A percentile compares a stretch with the other conserved stretches of the same genome.
Conservation (phyloP, 805 yeast genomes). For the Wickerhamomyces pijperi region DNA sequence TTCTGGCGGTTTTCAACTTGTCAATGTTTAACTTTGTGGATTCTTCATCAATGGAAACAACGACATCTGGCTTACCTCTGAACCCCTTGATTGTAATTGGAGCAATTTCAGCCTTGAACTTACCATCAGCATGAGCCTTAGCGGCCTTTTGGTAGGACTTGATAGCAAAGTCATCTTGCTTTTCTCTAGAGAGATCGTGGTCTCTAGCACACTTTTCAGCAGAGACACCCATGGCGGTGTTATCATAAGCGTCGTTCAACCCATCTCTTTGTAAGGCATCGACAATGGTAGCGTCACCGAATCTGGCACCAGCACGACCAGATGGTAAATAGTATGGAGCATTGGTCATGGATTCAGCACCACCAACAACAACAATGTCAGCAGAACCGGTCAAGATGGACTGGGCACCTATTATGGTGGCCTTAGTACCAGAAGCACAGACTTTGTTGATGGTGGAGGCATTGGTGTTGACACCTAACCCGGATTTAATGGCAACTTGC, state of each 20-base stretch:
- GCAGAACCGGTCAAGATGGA: constrained; percentile 80
- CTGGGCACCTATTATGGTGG: constrained; percentile 86
- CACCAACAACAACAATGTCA: constrained; percentile 92
- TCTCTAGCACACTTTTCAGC: constrained; percentile 95
- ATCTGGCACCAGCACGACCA: constrained; percentile 83
- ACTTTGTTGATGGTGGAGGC: constrained; percentile 94
- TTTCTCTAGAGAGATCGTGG: constrained; percentile 65
- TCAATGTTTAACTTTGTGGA: constrained; percentile 62
- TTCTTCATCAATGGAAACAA: constrained; percentile 78
- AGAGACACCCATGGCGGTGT: constrained; percentile 88
- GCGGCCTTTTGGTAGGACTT: constrained; percentile 79
- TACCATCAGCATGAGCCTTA: constrained; percentile 68
- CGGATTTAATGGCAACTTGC: constrained; percentile 90
- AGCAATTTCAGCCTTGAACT: constrained; percentile 71
- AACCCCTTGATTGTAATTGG: constrained; percentile 83
- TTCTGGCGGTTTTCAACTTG: constrained; percentile 72
- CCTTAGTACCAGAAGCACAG: constrained; percentile 93
- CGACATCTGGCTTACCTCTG: constrained; percentile 81
- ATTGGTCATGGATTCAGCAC: constrained; percentile 96
- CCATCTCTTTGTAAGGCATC: constrained; percentile 95
- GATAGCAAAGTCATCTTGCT: constrained; percentile 84
- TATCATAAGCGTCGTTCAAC: constrained; percentile 81
- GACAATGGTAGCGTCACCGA: constrained; percentile 67
- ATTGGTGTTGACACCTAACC: constrained; percentile 66
- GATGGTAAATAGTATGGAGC: constrained; percentile 85